phyloP scores from a whole-genome alignment of 1,139 yeast species.

The Blastobotrys malaysiensis region DNA sequence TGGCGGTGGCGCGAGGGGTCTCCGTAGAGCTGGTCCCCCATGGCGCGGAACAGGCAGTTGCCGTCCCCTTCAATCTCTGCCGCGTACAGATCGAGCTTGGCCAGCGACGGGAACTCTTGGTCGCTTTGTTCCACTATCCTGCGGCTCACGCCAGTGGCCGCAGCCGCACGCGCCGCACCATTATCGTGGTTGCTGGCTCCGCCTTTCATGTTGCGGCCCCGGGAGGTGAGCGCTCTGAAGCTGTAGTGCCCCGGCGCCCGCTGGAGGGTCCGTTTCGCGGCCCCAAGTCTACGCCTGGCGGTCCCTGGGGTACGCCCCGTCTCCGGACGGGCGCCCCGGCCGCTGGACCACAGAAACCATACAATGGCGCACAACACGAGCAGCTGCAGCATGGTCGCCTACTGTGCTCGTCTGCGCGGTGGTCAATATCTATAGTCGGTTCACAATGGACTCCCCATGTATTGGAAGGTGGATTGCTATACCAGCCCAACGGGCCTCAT shows the following conservation, averaged over 20 bases:
- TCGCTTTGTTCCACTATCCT: conserved; percentile 10
- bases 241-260: conserved; percentile 3
- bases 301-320: background rate
- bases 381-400: background rate
- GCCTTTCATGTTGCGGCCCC: background rate
- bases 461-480: too few relatives aligned
- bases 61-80: conserved; percentile 39
- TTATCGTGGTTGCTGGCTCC: background rate
- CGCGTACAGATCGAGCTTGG: conserved; percentile 34
- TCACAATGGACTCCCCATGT: too few relatives aligned
- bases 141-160: background rate
- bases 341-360: background rate
- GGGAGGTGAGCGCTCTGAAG: background rate
- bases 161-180: background rate
- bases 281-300: background rate
- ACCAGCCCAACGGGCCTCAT: too few relatives aligned
- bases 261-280: background rate
- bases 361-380: background rate
- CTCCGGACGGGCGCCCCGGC: background rate
- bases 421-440: too few relatives aligned
- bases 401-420: too few relatives aligned
- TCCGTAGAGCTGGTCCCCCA: conserved; percentile 39
- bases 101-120: conserved; percentile 36
- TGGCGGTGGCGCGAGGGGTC: conserved; percentile 31
- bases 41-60: conserved; percentile 40